phyloP scores from a whole-genome alignment of 805 yeast species.

The Candida namnaoensis region DNA sequence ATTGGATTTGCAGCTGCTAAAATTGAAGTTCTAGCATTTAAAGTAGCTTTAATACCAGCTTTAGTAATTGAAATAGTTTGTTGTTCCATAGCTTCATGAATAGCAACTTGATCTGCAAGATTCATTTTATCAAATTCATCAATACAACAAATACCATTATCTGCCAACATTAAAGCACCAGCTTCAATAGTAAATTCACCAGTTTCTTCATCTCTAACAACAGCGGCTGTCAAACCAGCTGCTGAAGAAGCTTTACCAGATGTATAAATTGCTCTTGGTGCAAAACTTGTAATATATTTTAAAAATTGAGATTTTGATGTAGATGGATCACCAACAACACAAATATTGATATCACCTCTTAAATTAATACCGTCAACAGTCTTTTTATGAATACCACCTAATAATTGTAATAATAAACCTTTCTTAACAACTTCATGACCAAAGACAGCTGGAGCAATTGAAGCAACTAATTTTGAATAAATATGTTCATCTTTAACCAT shows the following conservation, averaged over 20 bases:
- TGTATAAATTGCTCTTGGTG: conserved; percentile 93
- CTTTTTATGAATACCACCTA: conserved; percentile 92
- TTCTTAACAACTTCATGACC: conserved; percentile 94
- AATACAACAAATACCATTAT: conserved; percentile 96
- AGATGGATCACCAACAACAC: conserved; percentile 97
- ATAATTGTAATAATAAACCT: conserved; percentile 78
- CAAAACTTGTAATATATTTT: conserved; percentile 84
- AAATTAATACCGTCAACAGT: conserved; percentile 91
- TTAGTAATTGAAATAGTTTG: conserved; percentile 97
- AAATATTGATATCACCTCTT: conserved; percentile 94
- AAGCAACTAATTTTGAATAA: conserved; percentile 74
- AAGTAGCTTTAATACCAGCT: conserved; percentile 97
- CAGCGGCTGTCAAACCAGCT: conserved; percentile 98
- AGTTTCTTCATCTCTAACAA: conserved; percentile 92
- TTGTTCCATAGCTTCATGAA: conserved; percentile 99
- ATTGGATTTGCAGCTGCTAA: conserved; percentile 98
- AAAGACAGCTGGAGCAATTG: conserved; percentile 92
- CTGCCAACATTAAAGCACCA: conserved; percentile 97
- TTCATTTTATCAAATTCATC: conserved; percentile 99
- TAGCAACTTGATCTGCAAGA: conserved; percentile 89
- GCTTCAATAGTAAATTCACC: conserved; percentile 98
- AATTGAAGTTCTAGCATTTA: conserved; percentile 94
- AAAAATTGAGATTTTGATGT: conserved; percentile 94
- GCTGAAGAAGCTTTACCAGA: conserved; percentile 96
- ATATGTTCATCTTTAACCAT: conserved; percentile 89